Base-by-base conservation (phyloP, 768 basidiomycete genomes). In the Suillus decipiens region DNA sequence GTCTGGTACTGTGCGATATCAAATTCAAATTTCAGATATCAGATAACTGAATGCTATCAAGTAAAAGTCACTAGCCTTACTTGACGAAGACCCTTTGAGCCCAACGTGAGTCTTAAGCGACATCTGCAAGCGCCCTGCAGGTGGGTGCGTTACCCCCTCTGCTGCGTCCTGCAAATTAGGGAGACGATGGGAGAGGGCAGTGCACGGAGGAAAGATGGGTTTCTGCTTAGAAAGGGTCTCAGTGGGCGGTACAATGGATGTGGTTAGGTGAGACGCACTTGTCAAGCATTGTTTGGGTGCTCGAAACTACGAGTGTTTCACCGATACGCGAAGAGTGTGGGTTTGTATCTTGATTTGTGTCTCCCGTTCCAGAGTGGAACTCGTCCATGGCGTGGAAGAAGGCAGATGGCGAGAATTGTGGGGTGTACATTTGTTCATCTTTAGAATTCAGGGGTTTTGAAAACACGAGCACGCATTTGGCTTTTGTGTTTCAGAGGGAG, bases 271-370 rank as follows among this genome's bases (percentile, higher is more conserved):
- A 41, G 1, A 76, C 89, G 76, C 66, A 95, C 96, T 88, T 92
- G 71, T 97, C 93, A 5, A 99, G 80, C 84, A 98, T 86, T 2
- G 94, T 95, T 73, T 99, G 97, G 0, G 96, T 99, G 67, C 93
- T 95, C 1, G 94, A 94, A 12, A 99, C 90, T 0, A 87, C 87
- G 34, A 98, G 71, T 42, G 86, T 82, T 64, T 96, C 93, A 0
- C 95, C 95, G 5, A 91, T 73, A 2, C 85, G 83, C 82, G 86
- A 86, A 6, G 70, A 58, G 28, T 73, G 68, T 11, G 72, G 60
- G 15, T 65, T 64, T 11, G 69, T 68, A 15, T 73, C 70, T 11
- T 72, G 61, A 15, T 64, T 64, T 11, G 69, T 68, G 15, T 74
- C 69, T 39, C 67, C 64, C 22, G 3, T 33, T 33, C 76, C 68